A percentile compares a stretch with the other conserved stretches of the same genome.
phyloP scores from a whole-genome alignment of 177 flowering plant genomes.

The Vitis hybrid region DNA sequence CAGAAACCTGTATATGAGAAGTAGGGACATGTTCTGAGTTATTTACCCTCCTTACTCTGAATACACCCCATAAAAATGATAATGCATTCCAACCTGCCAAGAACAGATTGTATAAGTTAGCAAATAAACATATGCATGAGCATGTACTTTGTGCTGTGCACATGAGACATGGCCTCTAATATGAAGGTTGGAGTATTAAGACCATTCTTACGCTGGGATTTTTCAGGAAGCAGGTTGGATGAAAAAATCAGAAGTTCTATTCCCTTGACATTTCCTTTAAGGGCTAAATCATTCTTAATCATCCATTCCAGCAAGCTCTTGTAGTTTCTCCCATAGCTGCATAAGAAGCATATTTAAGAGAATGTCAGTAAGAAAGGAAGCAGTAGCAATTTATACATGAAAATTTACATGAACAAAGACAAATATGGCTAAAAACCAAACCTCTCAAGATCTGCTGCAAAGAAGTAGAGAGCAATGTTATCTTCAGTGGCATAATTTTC shows the following conservation, averaged over 20 bases:
- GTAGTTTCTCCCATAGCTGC: constrained; percentile 75
- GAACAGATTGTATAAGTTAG: background rate
- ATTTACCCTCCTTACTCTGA: constrained; percentile 1
- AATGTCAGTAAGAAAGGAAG: background rate
- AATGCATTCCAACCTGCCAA: constrained; percentile 13
- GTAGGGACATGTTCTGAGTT: background rate
- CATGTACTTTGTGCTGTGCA: background rate
- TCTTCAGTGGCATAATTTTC: constrained; percentile 11
- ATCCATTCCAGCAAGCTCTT: constrained; percentile 64
- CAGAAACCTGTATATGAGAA: background rate
- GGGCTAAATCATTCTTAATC: constrained; percentile 83
- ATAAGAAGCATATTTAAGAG: constrained; percentile 9
- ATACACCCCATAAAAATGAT: constrained; percentile 15
- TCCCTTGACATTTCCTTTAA: constrained; percentile 67
- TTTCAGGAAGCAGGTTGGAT: constrained; percentile 75
- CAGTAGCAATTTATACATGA: background rate
- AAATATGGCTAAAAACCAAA: background rate
- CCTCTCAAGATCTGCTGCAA: constrained; percentile 20
- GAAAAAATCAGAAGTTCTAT: constrained; percentile 81
- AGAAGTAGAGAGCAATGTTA: constrained; percentile 21
- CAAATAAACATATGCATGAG: background rate
- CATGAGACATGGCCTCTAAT: background rate
- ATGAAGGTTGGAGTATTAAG: background rate
- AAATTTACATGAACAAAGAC: background rate
- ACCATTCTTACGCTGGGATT: constrained; percentile 53